Conservation (phyloP, 257 asterid genomes). For the Scutellaria barbata region DNA sequence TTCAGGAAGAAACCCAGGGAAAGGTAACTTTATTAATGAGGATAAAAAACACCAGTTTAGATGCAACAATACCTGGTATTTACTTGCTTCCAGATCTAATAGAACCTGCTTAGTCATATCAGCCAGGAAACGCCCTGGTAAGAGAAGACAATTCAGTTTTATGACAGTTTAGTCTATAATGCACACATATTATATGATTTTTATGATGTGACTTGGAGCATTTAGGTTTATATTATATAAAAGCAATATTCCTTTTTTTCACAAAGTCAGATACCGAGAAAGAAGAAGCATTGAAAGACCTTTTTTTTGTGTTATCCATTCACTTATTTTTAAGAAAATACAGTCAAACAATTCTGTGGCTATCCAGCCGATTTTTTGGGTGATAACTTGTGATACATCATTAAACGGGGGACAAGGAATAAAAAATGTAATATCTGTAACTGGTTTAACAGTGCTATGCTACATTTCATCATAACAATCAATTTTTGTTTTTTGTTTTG, state of each 20-base stretch:
- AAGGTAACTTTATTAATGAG: slow-evolving; percentile 14
- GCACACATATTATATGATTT: not conserved
- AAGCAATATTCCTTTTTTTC: slow-evolving; percentile 1
- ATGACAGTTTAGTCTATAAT: not conserved
- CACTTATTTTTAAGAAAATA: not conserved
- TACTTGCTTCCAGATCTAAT: slow-evolving; percentile 86
- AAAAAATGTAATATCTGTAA: slow-evolving; percentile 17
- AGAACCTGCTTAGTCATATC: slow-evolving; percentile 89
- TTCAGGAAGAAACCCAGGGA: slow-evolving; percentile 10
- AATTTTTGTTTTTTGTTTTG: too few species aligned
- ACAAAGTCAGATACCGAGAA: slow-evolving; percentile 26
- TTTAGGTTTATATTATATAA: slow-evolving; percentile 2
- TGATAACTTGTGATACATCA: slow-evolving; percentile 26
- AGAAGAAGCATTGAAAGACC: slow-evolving; percentile 15
- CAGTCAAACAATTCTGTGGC: slow-evolving; percentile 25
- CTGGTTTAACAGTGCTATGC: slow-evolving; percentile 13
- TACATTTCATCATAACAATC: not conserved
- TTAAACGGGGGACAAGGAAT: slow-evolving; percentile 19
- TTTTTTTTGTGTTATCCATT: slow-evolving; percentile 7
- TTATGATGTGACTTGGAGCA: slow-evolving; percentile 25
- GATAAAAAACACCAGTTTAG: not conserved
- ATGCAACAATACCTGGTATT: slow-evolving; percentile 70
- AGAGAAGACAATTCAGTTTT: slow-evolving; percentile 30
- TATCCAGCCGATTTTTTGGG: slow-evolving; percentile 8
- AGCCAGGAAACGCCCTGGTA: slow-evolving; percentile 87